Evolutionary conservation across 768 basidiomycete genomes (phyloP), one percentile per base, ranked within the genome.

Genomic region (Scleroderma citrinum): DNA sequence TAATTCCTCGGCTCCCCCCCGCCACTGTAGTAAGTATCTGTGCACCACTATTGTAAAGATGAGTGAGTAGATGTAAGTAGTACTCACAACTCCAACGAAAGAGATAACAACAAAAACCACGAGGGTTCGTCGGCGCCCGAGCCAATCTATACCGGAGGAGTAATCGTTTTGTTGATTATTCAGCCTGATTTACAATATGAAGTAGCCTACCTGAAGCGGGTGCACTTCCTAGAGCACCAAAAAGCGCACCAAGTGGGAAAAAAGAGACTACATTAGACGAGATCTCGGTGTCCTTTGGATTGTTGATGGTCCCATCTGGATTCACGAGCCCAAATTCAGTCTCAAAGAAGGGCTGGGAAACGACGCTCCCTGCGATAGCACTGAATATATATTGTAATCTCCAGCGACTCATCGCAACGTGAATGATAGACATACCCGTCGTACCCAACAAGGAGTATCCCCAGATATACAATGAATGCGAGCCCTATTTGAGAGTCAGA

Each of bases 241-340:
- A 92, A 75, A 92, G 92, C 1, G 88, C 87, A 10, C 89, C 89
- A 4, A 82, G 87, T 61, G 92, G 91, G 10, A 93, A 74, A 4
- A 92, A 87, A 3, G 91, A 88, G 16, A 93, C 92, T 38, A 94
- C 83, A 55, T 87, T 90, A 37, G 85, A 84, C 0, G 83, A 83
- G n/a, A 92, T 71, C 65, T 69, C 91, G 91, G 62, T 80, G 81
- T 0, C 56, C 44, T 29, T 81, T 76, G 37, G 3, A 72, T 60
- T 58, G 61, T 82, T 65, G 36, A 64, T 61, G 1, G 56, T 58
- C 19, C 79, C 79, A 47, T 77, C 63, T 1, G 68, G 16, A 14
- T 20, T 17, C 11, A 42, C 24, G 23, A 42, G 40, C 3, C 40
- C 40, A 8, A 42, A 42, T 7, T 42, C 23, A 5, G 24, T 7